Base-by-base conservation (phyloP, 2,329 filamentous ascomycete genomes). In the Colletotrichum tamarilloi region DNA sequence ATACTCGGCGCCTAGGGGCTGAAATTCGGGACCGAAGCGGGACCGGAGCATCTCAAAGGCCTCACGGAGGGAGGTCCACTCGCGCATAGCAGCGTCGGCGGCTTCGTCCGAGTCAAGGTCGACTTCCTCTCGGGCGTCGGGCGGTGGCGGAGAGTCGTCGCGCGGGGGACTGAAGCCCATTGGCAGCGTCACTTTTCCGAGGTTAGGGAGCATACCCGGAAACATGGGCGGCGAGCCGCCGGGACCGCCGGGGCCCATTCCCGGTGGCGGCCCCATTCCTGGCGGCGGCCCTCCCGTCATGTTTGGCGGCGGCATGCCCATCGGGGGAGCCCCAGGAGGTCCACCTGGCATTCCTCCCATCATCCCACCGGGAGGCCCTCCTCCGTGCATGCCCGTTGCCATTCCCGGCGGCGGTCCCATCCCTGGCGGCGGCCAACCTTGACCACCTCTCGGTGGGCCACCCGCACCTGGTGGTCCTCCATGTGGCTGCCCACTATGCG, bases 1-100 rank as follows among this genome's bases (percentile, higher is more conserved):
- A 67, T 91, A 90, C 74, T 97, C 94, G 2, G 91, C 84, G 2
- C 90, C 89, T 24, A 98, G 83, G 1, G 94, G 92, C 74, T 93
- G 89, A 81, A 97, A 98, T 56, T 94, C 91, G 5, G 91, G 87
- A 0, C 93, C 93, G 9, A 97, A 89, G 55, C 90, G 89, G 5
- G 85, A 83, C 55, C 88, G 86, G 70, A 98, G 90, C 1, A 90
- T 81, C 46, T 91, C 87, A 75, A 98, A 94, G 0, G 94, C 92
- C 28, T 89, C 82, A 6, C 88, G 88, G 72, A 98, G 95, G 56
- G 88, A 87, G 68, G 93, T 89, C 93, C 97, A 98, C 82, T 98
- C 95, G 46, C 85, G 83, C 66, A 94, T 82, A 3, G 95, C 95
- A n/a, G 88, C 86, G n/a, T 88, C 85, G 4, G 93, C 94, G 59